phyloP scores from a whole-genome alignment of 2,329 filamentous ascomycete species.

The Clonostachys byssicola region DNA sequence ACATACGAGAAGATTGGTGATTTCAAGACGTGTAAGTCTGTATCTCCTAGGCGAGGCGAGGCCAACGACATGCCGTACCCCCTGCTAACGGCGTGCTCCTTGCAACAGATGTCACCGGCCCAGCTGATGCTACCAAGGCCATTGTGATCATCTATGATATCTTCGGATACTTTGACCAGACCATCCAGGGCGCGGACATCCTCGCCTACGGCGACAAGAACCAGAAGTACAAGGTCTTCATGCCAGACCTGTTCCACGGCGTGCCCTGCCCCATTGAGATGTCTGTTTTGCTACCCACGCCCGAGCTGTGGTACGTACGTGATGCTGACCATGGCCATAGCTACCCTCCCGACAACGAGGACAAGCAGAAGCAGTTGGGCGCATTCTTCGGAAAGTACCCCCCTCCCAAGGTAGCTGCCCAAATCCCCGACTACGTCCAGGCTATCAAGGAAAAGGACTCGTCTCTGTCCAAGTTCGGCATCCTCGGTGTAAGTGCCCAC shows the following conservation, averaged over 20 bases:
- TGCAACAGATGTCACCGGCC: constrained; percentile 40
- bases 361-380: constrained; percentile 47
- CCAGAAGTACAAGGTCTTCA: constrained; percentile 78
- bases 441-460: constrained; percentile 48
- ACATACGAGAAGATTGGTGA: constrained; percentile 51
- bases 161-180: constrained; percentile 68
- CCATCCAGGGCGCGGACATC: constrained; percentile 67
- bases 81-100: too few species aligned
- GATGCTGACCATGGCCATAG: constrained; percentile 17
- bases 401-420: constrained; percentile 38
- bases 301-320: too few species aligned
- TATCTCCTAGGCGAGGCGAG: neutral
- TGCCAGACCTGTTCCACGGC: constrained; percentile 88
- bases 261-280: constrained; percentile 54
- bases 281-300: constrained; percentile 15
- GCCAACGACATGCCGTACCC: too few species aligned
- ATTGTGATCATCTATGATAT: constrained; percentile 63
- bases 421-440: constrained; percentile 50
- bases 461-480: constrained; percentile 53
- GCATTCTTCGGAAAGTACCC: constrained; percentile 47
- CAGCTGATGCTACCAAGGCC: constrained; percentile 47
- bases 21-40: constrained; percentile 43
- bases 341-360: constrained; percentile 59
- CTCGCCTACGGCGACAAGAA: constrained; percentile 49
- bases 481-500: constrained; percentile 48